A percentile compares a stretch with the other conserved stretches of the same genome.
Conservation (phyloP, 495 filamentous ascomycete species). For the Pseudomonodictys pantanalensis region DNA sequence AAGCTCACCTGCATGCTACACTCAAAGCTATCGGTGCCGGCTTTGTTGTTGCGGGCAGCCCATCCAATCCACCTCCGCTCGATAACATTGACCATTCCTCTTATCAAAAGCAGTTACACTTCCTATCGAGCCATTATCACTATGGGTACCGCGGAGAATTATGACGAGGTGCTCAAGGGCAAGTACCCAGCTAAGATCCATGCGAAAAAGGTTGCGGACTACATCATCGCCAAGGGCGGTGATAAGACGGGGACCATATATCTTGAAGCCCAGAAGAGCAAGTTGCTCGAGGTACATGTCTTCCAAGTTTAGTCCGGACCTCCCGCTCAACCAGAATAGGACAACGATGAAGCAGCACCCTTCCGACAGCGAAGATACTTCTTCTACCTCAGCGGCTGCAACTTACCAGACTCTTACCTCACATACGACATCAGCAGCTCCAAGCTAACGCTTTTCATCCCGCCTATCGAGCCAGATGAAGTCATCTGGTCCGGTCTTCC, state of each 20-base stretch:
- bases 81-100: neutral
- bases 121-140: no score
- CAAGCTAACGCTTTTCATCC: conserved; percentile 86
- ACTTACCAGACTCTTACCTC: conserved; percentile 75
- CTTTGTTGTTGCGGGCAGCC: neutral
- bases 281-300: conserved; percentile 38
- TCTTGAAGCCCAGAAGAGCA: conserved; percentile 76
- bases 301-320: neutral
- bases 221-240: conserved; percentile 60
- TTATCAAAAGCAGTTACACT: no score
- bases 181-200: conserved; percentile 98
- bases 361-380: conserved; percentile 80
- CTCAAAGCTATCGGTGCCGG: neutral
- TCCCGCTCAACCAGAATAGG: conserved; percentile 2
- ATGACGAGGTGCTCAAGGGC: conserved; percentile 42
- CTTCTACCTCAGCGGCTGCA: conserved; percentile 90
- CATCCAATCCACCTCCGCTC: neutral
- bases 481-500: conserved; percentile 98
- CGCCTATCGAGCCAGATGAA: conserved; percentile 77
- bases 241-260: conserved; percentile 69
- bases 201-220: conserved; percentile 73
- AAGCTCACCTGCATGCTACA: neutral
- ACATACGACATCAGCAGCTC: conserved; percentile 72
- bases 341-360: conserved; percentile 26
- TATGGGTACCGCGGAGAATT: conserved; percentile 16